Percentiles rank a stretch among this genome's conserved stretches.
phyloP scores from a whole-genome alignment of 805 yeast species.

The Candida endomychidarum region DNA sequence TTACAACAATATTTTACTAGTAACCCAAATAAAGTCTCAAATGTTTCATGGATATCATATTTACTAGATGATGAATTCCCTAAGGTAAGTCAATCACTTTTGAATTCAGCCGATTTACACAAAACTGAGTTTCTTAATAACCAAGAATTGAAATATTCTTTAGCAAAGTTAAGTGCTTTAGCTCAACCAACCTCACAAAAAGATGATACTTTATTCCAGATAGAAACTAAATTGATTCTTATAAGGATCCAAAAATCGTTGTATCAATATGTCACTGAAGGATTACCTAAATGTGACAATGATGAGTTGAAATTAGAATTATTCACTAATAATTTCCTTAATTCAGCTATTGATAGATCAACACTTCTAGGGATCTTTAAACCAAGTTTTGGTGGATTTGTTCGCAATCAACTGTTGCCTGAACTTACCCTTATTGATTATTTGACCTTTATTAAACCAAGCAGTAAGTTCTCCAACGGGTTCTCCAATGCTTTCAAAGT shows the following conservation, averaged over 20 bases:
- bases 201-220: slow-evolving; percentile 34
- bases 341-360: slow-evolving; percentile 13
- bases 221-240: slow-evolving; percentile 51
- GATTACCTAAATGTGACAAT: slow-evolving; percentile 8
- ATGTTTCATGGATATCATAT: slow-evolving; percentile 73
- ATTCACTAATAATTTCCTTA: slow-evolving; percentile 20
- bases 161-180: slow-evolving; percentile 68
- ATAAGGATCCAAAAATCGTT: slow-evolving; percentile 50
- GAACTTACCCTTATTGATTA: slow-evolving; percentile 51
- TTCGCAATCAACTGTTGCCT: slow-evolving; percentile 38
- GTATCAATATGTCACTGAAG: slow-evolving; percentile 16
- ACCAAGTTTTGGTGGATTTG: slow-evolving; percentile 28
- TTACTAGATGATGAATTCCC: slow-evolving; percentile 50
- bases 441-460: slow-evolving; percentile 46
- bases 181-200: slow-evolving; percentile 25
- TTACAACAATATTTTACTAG: slow-evolving; percentile 54
- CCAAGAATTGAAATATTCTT: slow-evolving; percentile 58
- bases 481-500: slow-evolving; percentile 51
- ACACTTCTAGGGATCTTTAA: slow-evolving; percentile 19
- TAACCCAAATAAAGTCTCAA: slow-evolving; percentile 40
- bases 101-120: slow-evolving; percentile 33
- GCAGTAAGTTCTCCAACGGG: slow-evolving; percentile 16
- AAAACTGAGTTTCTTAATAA: slow-evolving; percentile 43
- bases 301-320: slow-evolving; percentile 13
- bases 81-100: slow-evolving; percentile 50